These are phyloP conservation scores for Starmerella roubikii DNA, from an alignment of 805 yeast species.

Conservation along the genomic window DNA sequence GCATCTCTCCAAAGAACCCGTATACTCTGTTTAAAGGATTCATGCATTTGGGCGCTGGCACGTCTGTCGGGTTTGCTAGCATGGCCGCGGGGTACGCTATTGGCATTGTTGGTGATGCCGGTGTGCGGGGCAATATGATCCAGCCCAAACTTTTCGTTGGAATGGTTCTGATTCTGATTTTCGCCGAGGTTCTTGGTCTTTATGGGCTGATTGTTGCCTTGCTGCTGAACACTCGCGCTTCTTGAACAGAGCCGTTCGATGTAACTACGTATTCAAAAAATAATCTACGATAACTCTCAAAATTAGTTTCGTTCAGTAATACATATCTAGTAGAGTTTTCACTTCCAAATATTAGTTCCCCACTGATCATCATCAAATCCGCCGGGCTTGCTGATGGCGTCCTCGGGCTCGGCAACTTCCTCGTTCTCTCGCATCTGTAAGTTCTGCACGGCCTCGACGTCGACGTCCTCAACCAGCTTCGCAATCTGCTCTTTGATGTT, in stretches of 20 bases:
- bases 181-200: slow-evolving; percentile 79
- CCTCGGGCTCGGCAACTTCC: slow-evolving; percentile 8
- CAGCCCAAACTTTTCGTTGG: slow-evolving; percentile 84
- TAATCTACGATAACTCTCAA: not conserved
- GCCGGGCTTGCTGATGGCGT: slow-evolving; percentile 6
- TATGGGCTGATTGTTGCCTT: slow-evolving; percentile 94
- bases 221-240: slow-evolving; percentile 59
- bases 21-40: slow-evolving; percentile 91
- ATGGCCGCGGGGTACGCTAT: slow-evolving; percentile 93
- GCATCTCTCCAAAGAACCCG: slow-evolving; percentile 59
- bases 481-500: slow-evolving; percentile 16
- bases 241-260: not conserved
- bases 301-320: too few species aligned
- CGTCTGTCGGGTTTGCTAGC: slow-evolving; percentile 92
- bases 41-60: slow-evolving; percentile 93
- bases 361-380: slow-evolving; percentile 27
- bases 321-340: too few species aligned
- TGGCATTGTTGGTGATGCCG: slow-evolving; percentile 89
- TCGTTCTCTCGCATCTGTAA: not conserved
- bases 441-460: slow-evolving; percentile 3
- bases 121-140: slow-evolving; percentile 76
- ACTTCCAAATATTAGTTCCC: not conserved
- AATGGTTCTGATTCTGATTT: slow-evolving; percentile 74
- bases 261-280: not conserved
- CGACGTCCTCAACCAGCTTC: slow-evolving; percentile 2